phyloP scores from a whole-genome alignment of 768 basidiomycete species.

The Lactarius quietus region DNA sequence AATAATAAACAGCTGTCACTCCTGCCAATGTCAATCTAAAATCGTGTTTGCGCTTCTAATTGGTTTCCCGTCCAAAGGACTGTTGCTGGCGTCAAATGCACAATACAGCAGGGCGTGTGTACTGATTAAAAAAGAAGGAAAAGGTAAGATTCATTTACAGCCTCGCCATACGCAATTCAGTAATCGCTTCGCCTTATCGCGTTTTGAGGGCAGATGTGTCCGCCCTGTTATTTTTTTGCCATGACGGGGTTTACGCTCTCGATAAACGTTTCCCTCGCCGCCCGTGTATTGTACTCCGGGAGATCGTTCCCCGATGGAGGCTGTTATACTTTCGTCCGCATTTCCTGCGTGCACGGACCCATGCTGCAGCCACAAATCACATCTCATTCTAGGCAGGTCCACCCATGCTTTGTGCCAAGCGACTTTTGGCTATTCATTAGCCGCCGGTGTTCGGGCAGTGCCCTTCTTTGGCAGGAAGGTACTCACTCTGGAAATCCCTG shows the following conservation, averaged over 20 bases:
- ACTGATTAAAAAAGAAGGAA: not conserved
- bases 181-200: not conserved
- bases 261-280: not conserved
- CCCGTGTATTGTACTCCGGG: not conserved
- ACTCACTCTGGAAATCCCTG: not conserved
- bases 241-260: not conserved
- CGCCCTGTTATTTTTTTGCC: not conserved
- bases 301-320: slow-evolving; percentile 5
- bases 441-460: slow-evolving; percentile 1
- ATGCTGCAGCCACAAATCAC: slow-evolving; percentile 1
- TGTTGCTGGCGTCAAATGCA: not conserved
- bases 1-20: not conserved
- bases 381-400: slow-evolving; percentile 3
- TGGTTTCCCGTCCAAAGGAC: not conserved
- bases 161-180: not conserved
- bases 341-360: slow-evolving; percentile 4
- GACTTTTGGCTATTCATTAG: not conserved
- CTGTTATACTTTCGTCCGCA: slow-evolving; percentile 8
- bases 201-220: not conserved
- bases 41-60: not conserved
- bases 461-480: not conserved
- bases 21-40: not conserved
- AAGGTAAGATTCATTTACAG: not conserved
- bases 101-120: not conserved
- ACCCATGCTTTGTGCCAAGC: not conserved